These are phyloP conservation scores for Trametes polyzona DNA, from an alignment of 1,284 basidiomycete genomes.

Conservation along the genomic window DNA sequence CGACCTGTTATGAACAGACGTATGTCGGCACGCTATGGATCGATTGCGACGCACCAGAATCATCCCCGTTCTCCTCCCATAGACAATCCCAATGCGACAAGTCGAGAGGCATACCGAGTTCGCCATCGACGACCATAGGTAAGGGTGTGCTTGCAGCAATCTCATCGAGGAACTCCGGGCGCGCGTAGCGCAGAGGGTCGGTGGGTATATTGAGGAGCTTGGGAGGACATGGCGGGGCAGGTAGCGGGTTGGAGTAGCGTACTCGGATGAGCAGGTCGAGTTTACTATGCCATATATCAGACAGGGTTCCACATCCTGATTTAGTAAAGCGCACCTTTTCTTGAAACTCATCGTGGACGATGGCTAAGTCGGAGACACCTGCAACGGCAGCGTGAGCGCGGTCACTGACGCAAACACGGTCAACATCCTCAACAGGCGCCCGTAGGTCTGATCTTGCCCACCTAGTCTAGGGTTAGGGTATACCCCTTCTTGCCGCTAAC, in stretches of 20 bases:
- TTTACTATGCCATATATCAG: slow-evolving; percentile 48
- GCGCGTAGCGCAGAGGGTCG: slow-evolving; percentile 82
- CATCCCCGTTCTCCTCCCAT: slow-evolving; percentile 79
- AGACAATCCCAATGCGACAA: slow-evolving; percentile 80
- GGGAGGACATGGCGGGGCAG: slow-evolving; percentile 92
- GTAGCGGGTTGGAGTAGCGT: slow-evolving; percentile 91
- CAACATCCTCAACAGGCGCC: slow-evolving; percentile 3
- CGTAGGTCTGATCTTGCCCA: not conserved
- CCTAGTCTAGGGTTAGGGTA: slow-evolving; percentile 6
- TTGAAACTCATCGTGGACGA: slow-evolving; percentile 25
- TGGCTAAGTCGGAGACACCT: not conserved
- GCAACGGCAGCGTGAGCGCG: not conserved
- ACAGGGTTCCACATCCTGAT: not conserved
- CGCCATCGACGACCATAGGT: slow-evolving; percentile 93
- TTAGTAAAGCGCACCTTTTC: slow-evolving; percentile 14
- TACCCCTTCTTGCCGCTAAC: not conserved
- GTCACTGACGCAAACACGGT: not conserved
- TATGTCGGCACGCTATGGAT: not conserved
- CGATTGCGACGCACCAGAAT: slow-evolving; percentile 54
- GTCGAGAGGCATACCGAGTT: slow-evolving; percentile 93
- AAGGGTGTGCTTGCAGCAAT: slow-evolving; percentile 80
- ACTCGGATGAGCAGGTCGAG: slow-evolving; percentile 90
- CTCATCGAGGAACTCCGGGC: slow-evolving; percentile 80
- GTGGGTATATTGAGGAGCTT: slow-evolving; percentile 90
- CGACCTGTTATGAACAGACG: not conserved